phyloP scores from a whole-genome alignment of 306 rosid genomes.

The Glycyrrhiza uralensis region DNA sequence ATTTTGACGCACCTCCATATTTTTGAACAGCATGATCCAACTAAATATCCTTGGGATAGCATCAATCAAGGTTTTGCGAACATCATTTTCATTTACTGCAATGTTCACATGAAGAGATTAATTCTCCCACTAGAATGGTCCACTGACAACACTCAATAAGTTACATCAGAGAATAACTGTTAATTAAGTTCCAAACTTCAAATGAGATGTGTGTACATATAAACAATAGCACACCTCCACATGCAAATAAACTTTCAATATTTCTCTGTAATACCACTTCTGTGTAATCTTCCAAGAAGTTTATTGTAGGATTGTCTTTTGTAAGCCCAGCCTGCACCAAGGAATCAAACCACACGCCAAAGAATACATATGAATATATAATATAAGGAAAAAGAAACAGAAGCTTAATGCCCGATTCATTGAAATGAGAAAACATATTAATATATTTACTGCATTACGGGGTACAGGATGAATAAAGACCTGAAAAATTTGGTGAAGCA shows the following conservation, averaged over 20 bases:
- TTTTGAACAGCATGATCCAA: conserved; percentile 69
- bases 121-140: conserved; percentile 14
- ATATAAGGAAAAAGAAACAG: not conserved
- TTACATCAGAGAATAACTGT: not conserved
- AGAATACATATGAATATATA: not conserved
- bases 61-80: conserved; percentile 56
- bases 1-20: conserved; percentile 51
- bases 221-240: conserved; percentile 58
- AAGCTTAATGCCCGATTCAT: conserved; percentile 12
- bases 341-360: not conserved
- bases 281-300: conserved; percentile 65
- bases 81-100: conserved; percentile 50
- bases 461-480: conserved; percentile 36
- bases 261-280: conserved; percentile 55
- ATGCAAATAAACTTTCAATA: conserved; percentile 84
- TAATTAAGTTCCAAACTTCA: conserved; percentile 10
- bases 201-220: conserved; percentile 3
- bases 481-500: conserved; percentile 93
- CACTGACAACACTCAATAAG: not conserved
- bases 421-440: not conserved
- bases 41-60: conserved; percentile 70
- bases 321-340: conserved; percentile 69
- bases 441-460: not conserved
- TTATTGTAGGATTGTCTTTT: conserved; percentile 50
- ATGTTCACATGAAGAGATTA: conserved; percentile 19